Conservation (phyloP, 805 yeast genomes). For the Cyberlindnera euphorbiae region DNA sequence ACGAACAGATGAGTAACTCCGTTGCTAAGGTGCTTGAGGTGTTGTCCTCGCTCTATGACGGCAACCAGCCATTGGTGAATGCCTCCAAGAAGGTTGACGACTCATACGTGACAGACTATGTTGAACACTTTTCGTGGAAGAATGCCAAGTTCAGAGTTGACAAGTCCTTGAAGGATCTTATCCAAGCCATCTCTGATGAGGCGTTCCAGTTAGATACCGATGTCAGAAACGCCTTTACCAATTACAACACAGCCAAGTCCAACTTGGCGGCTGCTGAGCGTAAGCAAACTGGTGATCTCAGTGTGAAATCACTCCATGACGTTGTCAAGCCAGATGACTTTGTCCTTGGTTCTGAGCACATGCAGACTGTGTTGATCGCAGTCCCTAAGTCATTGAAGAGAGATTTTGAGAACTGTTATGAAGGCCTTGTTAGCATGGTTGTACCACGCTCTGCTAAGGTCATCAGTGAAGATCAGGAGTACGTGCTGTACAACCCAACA, state of each 20-base stretch:
- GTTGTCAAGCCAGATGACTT: conserved; percentile 80
- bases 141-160: conserved; percentile 80
- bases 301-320: conserved; percentile 86
- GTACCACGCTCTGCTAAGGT: conserved; percentile 85
- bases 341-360: conserved; percentile 79
- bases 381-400: conserved; percentile 66
- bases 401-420: conserved; percentile 68
- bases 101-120: conserved; percentile 53
- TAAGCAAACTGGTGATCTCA: conserved; percentile 88
- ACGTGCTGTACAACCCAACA: conserved; percentile 67
- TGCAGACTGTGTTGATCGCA: conserved; percentile 81
- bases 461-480: conserved; percentile 72
- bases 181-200: conserved; percentile 65
- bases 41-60: conserved; percentile 44
- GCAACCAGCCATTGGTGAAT: conserved; percentile 37
- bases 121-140: conserved; percentile 84
- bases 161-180: conserved; percentile 73
- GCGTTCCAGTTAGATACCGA: conserved; percentile 82
- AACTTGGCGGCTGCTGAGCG: conserved; percentile 85
- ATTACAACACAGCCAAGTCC: conserved; percentile 78
- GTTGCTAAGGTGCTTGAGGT: conserved; percentile 76
- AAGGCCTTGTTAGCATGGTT: conserved; percentile 70
- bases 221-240: conserved; percentile 67
- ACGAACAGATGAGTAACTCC: conserved; percentile 66
- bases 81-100: conserved; percentile 49